Percentiles rank a stretch among this genome's conserved stretches.
phyloP scores from a whole-genome alignment of 768 basidiomycete species.

The Phlebiopsis flavidoalba region DNA sequence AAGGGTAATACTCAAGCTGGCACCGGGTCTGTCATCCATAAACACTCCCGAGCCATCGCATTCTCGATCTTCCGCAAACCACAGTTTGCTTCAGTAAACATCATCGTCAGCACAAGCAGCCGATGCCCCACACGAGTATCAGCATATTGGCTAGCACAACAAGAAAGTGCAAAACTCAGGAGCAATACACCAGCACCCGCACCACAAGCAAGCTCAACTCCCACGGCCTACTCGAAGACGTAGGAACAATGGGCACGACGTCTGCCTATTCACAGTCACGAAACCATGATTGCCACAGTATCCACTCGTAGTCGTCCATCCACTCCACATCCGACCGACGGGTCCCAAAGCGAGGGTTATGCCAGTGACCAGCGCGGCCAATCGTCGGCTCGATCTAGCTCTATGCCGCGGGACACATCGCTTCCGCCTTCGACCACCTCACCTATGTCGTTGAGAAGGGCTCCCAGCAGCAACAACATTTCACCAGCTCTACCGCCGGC shows the following conservation, averaged over 20 bases:
- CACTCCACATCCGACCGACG: conserved; percentile 1
- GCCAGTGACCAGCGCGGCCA: conserved; percentile 3
- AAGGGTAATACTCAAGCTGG: conserved; percentile 41
- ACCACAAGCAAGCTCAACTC: conserved; percentile 65
- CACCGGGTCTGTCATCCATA: conserved; percentile 68
- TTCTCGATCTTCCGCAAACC: conserved; percentile 76
- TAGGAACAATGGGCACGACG: neutral
- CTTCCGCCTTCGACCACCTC: neutral
- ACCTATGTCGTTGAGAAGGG: neutral
- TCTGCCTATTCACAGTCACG: neutral
- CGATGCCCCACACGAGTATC: conserved; percentile 18
- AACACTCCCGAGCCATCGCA: conserved; percentile 73
- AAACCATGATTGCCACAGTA: neutral
- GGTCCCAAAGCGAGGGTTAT: conserved; percentile 3
- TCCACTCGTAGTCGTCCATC: conserved; percentile 6
- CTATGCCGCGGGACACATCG: neutral
- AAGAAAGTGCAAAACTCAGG: conserved; percentile 53
- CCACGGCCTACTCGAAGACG: conserved; percentile 59
- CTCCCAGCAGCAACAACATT: neutral
- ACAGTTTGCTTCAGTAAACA: conserved; percentile 29
- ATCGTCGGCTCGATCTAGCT: neutral
- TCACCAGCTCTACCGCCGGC: neutral
- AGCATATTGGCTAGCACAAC: conserved; percentile 65
- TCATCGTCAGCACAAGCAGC: conserved; percentile 11
- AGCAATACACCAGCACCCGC: conserved; percentile 70